Evolutionary conservation across 345 rosid species (phyloP), one percentile per base, ranked within the genome.

Genomic region (Crucihimalaya himalaica): DNA sequence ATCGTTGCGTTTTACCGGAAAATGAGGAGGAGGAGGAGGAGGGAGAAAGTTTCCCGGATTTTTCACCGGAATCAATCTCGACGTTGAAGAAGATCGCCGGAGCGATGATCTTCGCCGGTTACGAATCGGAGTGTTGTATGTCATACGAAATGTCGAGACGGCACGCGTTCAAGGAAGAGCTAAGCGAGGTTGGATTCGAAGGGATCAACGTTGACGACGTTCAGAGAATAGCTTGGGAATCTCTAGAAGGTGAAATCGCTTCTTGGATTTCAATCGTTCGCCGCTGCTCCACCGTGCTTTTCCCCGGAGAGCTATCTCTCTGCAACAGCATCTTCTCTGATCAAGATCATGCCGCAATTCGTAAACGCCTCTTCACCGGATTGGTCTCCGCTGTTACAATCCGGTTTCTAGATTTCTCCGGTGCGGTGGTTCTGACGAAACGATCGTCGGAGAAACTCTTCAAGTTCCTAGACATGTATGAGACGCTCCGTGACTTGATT

Each of bases 381-480:
- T 83, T 91, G 4, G 61, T 76, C 3, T 66, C 83, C 10, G 78
- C 85, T 6, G 83, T 94, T 2, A 73, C 81, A 7, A 56, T 81
- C 32, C 84, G 83, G 65, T 77, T 89, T 28, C 89, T 94, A 5
- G 84, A 83, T 48, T 88, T 94, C 40, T 83, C 88, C 0, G 89
- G 85, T 28, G 97, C 89, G 2, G 78, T 89, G 1, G 87, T 84
- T 12, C 68, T 88, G 71, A 82, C 95, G 23, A 87, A 84, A 67
- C 75, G 84, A 0, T 88, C 98, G 0, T 69, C 92, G 2, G 96
- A 89, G 84, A 91, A 86, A 57, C 80, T 94, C 8, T 91, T 94
- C 76, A 94, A 91, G 78, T 84, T 89, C 47, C 80, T 94, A 0
- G 98, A 94, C 71, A 81, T 94, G 83, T 91, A 85, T 47, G 97